A percentile compares a stretch with the other conserved stretches of the same genome.
Conservation (phyloP, 225 moss, liverwort and hornwort species). For the Straminergon stramineum region DNA sequence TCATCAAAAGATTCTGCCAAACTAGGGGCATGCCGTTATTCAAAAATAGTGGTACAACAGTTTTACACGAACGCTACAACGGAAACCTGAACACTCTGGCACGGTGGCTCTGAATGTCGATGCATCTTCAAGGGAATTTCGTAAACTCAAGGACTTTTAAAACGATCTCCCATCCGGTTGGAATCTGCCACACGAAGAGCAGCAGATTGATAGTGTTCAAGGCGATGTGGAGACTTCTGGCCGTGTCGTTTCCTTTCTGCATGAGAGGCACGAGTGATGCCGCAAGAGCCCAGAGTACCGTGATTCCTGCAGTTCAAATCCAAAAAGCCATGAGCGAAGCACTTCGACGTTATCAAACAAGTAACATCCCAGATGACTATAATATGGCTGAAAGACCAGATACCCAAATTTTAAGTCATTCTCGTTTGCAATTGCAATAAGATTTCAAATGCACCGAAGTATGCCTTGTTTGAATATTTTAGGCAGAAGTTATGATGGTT, state of each 20-base stretch:
- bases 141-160: conserved; percentile 77
- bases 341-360: neutral
- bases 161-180: conserved; percentile 92
- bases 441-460: neutral
- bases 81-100: neutral
- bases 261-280: conserved; percentile 78
- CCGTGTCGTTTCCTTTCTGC: conserved; percentile 87
- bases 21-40: neutral
- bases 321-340: neutral
- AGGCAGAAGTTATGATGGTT: neutral
- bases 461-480: neutral
- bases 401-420: neutral
- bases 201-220: conserved; percentile 61
- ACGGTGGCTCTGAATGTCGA: neutral
- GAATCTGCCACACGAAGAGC: conserved; percentile 84
- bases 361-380: neutral
- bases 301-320: conserved; percentile 39
- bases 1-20: neutral
- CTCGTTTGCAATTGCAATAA: neutral
- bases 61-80: conserved; percentile 10
- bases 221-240: conserved; percentile 72
- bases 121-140: conserved; percentile 49
- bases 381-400: neutral
- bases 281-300: conserved; percentile 82
- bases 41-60: conserved; percentile 16